These are phyloP conservation scores for Filobasidium wieringae DNA, from an alignment of 768 basidiomycete genomes.

Conservation along the genomic window DNA sequence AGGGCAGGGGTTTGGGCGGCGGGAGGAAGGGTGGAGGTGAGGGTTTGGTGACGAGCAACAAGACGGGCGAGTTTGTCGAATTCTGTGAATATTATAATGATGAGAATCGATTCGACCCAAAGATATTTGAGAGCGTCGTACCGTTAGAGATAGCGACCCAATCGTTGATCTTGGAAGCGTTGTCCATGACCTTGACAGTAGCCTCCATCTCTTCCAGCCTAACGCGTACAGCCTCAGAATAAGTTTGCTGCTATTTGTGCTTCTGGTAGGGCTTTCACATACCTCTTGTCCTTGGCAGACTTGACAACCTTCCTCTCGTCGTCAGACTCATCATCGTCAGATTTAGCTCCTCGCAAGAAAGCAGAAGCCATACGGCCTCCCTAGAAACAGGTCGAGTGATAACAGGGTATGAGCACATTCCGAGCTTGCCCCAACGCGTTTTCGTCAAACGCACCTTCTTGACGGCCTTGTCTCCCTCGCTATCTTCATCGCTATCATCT, in stretches of 20 bases:
- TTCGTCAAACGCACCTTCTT: conserved; percentile 3
- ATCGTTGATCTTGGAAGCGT: conserved; percentile 89
- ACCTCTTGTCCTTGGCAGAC: conserved; percentile 79
- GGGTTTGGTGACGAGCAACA: conserved; percentile 60
- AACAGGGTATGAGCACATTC: neutral
- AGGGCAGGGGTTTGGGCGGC: conserved; percentile 59
- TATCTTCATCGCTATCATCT: conserved; percentile 41
- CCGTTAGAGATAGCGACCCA: conserved; percentile 87
- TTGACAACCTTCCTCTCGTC: conserved; percentile 62
- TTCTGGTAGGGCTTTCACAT: neutral
- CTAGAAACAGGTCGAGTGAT: neutral
- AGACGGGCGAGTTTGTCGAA: conserved; percentile 91
- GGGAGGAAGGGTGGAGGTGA: conserved; percentile 69
- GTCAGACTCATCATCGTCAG: conserved; percentile 51
- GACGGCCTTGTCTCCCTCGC: conserved; percentile 43
- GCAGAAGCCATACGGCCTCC: conserved; percentile 19
- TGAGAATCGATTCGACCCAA: too few species aligned
- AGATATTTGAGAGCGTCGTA: conserved; percentile 43
- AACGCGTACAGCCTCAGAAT: neutral
- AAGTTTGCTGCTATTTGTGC: neutral
- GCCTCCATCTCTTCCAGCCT: conserved; percentile 83
- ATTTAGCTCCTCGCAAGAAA: conserved; percentile 36
- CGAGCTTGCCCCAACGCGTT: neutral
- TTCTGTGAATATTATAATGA: too few species aligned
- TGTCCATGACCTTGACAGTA: conserved; percentile 80